Conservation (phyloP, 768 basidiomycete genomes). For the Xerocomus potaroensis region DNA sequence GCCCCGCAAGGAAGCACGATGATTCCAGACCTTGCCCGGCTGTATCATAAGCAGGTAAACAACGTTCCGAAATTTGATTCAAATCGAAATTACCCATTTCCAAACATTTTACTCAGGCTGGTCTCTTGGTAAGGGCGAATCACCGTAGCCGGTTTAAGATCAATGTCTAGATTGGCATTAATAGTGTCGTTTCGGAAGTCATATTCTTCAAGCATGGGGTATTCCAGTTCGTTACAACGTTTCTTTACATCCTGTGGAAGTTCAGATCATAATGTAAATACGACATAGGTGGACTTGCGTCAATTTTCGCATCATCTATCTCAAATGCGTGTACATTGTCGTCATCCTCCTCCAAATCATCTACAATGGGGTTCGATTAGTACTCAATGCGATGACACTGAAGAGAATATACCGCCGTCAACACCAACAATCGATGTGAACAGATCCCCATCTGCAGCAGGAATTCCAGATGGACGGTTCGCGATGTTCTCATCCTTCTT, state of each 20-base stretch:
- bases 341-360: constrained; percentile 97
- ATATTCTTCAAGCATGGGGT: constrained; percentile 98
- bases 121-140: constrained; percentile 99
- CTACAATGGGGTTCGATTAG: constrained; percentile 37
- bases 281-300: constrained; percentile 46
- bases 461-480: constrained; percentile 25
- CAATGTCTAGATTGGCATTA: constrained; percentile 96
- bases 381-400: background rate
- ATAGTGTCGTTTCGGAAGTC: constrained; percentile 97
- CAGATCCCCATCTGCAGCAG: constrained; percentile 62
- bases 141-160: constrained; percentile 95
- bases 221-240: constrained; percentile 93
- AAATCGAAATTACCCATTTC: constrained; percentile 71
- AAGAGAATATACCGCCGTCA: constrained; percentile 60
- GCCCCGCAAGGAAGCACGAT: constrained; percentile 98
- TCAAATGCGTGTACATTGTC: constrained; percentile 97
- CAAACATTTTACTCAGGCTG: constrained; percentile 98
- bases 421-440: constrained; percentile 97
- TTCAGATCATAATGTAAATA: constrained; percentile 6
- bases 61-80: background rate
- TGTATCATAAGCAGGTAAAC: constrained; percentile 32
- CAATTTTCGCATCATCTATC: constrained; percentile 90
- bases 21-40: constrained; percentile 95
- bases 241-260: constrained; percentile 81
- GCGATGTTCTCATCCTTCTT: constrained; percentile 57